Percentiles rank a stretch among this genome's conserved stretches.
Evolutionary conservation across 345 rosid genomes (phyloP).

Genomic region (Populus tremula): DNA sequence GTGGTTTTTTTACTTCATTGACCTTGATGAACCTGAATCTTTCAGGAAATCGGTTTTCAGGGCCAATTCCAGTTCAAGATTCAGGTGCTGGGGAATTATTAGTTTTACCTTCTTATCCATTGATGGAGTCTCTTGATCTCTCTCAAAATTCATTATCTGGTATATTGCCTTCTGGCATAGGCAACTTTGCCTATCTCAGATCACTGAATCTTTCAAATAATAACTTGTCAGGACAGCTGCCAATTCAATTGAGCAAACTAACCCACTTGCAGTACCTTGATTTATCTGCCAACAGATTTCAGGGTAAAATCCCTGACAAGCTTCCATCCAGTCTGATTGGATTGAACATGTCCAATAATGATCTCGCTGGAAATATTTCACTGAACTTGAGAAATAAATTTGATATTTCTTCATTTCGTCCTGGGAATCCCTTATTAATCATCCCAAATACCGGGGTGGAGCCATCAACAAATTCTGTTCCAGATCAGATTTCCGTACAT

Average conservation of each 20-base stretch:
- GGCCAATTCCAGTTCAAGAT: constrained; percentile 61
- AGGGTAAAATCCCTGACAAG: constrained; percentile 61
- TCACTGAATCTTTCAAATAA: constrained; percentile 71
- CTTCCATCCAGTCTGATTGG: constrained; percentile 55
- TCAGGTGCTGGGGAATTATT: constrained; percentile 60
- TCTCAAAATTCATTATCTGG: constrained; percentile 70
- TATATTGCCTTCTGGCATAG: constrained; percentile 57
- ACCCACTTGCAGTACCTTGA: constrained; percentile 65
- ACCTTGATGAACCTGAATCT: constrained; percentile 69
- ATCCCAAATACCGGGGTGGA: constrained; percentile 24
- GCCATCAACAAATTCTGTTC: constrained; percentile 20
- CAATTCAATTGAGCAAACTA: constrained; percentile 71
- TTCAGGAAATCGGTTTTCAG: constrained; percentile 65
- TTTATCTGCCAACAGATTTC: constrained; percentile 70
- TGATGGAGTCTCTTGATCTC: constrained; percentile 84
- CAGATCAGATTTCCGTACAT: not conserved
- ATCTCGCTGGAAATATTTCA: constrained; percentile 67
- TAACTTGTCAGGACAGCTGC: constrained; percentile 61
- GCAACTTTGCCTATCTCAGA: constrained; percentile 52
- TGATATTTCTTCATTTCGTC: constrained; percentile 56
- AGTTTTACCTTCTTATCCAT: constrained; percentile 41
- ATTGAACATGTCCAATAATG: constrained; percentile 78
- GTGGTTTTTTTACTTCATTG: constrained; percentile 51
- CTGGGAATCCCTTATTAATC: constrained; percentile 60
- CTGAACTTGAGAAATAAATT: constrained; percentile 46